A percentile compares a stretch with the other conserved stretches of the same genome.
Conservation (phyloP, 352 stramenopile species). For the Peronospora farinosa region DNA sequence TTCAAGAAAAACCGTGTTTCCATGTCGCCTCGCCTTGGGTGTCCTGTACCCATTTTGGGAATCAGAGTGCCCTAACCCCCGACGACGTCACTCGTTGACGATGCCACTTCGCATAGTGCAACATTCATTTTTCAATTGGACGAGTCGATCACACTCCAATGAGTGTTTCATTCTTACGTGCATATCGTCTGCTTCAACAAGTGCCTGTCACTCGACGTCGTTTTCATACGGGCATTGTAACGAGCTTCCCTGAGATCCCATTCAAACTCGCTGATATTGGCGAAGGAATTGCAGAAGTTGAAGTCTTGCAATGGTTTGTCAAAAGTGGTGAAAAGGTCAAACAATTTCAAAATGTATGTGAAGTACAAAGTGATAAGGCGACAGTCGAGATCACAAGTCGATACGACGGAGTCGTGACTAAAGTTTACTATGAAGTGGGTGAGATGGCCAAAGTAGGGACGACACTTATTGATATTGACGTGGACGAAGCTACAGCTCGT, state of each 20-base stretch:
- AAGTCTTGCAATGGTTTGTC: constrained; percentile 98
- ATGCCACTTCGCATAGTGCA: constrained; percentile 15
- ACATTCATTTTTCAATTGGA: constrained; percentile 16
- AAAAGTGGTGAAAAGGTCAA: constrained; percentile 85
- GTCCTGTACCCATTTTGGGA: neutral
- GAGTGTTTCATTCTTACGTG: constrained; percentile 12
- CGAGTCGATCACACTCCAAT: constrained; percentile 9
- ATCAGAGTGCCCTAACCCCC: constrained; percentile 19
- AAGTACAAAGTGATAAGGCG: constrained; percentile 97
- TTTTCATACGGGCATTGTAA: constrained; percentile 44
- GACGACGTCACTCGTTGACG: constrained; percentile 8
- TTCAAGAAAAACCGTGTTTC: no score
- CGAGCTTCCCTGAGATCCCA: constrained; percentile 62
- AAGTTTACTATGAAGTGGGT: constrained; percentile 89
- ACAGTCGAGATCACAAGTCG: constrained; percentile 97
- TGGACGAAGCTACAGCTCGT: constrained; percentile 64
- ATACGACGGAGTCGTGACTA: constrained; percentile 92
- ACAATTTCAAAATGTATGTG: constrained; percentile 97
- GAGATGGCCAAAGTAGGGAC: constrained; percentile 94
- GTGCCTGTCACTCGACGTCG: constrained; percentile 13
- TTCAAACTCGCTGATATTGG: constrained; percentile 96
- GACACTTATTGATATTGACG: constrained; percentile 90
- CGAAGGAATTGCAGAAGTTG: constrained; percentile 97
- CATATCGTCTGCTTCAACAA: constrained; percentile 8
- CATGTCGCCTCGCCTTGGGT: constrained; percentile 14